Evolutionary conservation across 169 alveolate species (phyloP).

Genomic region (Plasmodium falciparum): DNA sequence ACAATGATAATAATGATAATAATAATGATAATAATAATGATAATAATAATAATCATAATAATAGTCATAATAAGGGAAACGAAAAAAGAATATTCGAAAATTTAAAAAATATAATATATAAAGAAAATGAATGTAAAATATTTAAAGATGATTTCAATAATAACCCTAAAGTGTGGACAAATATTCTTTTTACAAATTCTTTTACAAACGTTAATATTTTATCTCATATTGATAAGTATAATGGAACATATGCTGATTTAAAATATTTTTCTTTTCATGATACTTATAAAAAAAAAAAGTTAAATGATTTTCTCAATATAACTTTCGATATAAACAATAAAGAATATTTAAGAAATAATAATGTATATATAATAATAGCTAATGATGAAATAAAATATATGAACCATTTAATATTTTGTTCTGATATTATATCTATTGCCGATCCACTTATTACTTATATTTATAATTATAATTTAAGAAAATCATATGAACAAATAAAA

Average conservation of each 20-base stretch:
- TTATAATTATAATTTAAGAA: slow-evolving; percentile 5
- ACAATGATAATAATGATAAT: neutral
- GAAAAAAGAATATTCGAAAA: no score
- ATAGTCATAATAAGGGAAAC: neutral
- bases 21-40: neutral
- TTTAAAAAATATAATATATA: slow-evolving; percentile 13
- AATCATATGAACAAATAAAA: slow-evolving; percentile 37
- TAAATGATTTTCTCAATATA: slow-evolving; percentile 26
- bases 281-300: slow-evolving; percentile 20
- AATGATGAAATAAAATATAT: slow-evolving; percentile 51
- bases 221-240: slow-evolving; percentile 58
- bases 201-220: slow-evolving; percentile 35
- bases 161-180: slow-evolving; percentile 49
- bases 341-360: slow-evolving; percentile 41
- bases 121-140: slow-evolving; percentile 21
- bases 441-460: slow-evolving; percentile 17
- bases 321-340: slow-evolving; percentile 56
- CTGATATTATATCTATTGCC: neutral
- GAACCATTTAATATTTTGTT: slow-evolving; percentile 24
- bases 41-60: neutral
- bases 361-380: slow-evolving; percentile 47
- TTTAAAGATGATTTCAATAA: slow-evolving; percentile 30
- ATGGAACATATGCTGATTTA: slow-evolving; percentile 44
- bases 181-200: slow-evolving; percentile 33
- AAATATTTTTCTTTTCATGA: slow-evolving; percentile 20